These are phyloP conservation scores for Podospora didyma DNA, from an alignment of 495 filamentous ascomycete species.

Conservation along the genomic window DNA sequence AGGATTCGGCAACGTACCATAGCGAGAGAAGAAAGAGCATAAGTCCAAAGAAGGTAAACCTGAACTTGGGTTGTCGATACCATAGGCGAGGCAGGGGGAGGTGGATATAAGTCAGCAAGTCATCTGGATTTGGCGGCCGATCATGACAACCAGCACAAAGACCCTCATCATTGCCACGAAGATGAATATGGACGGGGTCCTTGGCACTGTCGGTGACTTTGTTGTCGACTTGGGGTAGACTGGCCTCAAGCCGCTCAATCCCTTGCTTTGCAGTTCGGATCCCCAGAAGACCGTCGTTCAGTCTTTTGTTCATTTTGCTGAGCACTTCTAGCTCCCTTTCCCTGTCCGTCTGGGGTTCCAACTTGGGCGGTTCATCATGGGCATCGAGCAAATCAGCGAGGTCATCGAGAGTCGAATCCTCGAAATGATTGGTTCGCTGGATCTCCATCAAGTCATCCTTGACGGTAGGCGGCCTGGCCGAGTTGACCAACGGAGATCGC, in stretches of 20 bases:
- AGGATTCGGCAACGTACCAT: slow-evolving; percentile 59
- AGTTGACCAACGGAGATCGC: slow-evolving; percentile 41
- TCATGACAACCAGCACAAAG: slow-evolving; percentile 13
- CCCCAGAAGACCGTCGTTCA: slow-evolving; percentile 55
- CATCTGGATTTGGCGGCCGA: neutral
- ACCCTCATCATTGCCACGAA: neutral
- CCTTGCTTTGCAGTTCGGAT: slow-evolving; percentile 65
- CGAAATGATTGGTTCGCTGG: slow-evolving; percentile 41
- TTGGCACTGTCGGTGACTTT: slow-evolving; percentile 10
- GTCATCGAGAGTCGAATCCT: slow-evolving; percentile 53
- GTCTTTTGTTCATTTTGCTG: slow-evolving; percentile 54
- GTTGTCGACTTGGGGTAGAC: slow-evolving; percentile 44
- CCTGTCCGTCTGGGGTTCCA: slow-evolving; percentile 17
- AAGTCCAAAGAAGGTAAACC: slow-evolving; percentile 57
- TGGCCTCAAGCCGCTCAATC: slow-evolving; percentile 61
- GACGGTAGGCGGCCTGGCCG: slow-evolving; percentile 42
- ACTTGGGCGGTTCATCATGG: slow-evolving; percentile 9
- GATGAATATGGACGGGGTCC: slow-evolving; percentile 8
- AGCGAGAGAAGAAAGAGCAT: slow-evolving; percentile 39
- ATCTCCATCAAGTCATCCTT: slow-evolving; percentile 49
- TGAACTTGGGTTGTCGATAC: slow-evolving; percentile 39
- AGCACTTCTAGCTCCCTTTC: slow-evolving; percentile 51
- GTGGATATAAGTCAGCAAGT: slow-evolving; percentile 28
- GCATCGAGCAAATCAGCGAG: slow-evolving; percentile 37
- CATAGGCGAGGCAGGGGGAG: slow-evolving; percentile 60